phyloP scores from a whole-genome alignment of 2,329 filamentous ascomycete genomes.

The Trichoderma cornu-damae region DNA sequence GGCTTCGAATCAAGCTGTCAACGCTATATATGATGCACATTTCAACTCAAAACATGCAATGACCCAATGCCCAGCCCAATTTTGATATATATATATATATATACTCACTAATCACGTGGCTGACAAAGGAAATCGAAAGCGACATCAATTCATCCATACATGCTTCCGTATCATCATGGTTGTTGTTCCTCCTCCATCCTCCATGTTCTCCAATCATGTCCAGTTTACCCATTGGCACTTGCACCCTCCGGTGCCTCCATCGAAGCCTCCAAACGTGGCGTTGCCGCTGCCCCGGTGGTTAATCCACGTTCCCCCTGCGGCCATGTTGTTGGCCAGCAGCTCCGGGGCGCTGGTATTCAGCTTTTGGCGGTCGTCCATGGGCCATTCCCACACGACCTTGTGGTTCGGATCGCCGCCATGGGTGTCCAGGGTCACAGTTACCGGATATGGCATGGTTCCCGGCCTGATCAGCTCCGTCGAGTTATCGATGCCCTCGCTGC shows the following conservation, averaged over 20 bases:
- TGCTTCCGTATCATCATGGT: neutral
- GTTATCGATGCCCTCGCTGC: constrained; percentile 27
- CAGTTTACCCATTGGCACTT: constrained; percentile 58
- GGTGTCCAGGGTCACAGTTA: constrained; percentile 56
- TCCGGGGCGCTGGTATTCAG: constrained; percentile 41
- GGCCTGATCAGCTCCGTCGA: constrained; percentile 38
- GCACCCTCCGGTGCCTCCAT: constrained; percentile 60
- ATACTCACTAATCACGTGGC: too few relatives aligned
- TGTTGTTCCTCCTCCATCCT: neutral
- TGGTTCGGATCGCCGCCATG: constrained; percentile 51
- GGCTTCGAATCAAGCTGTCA: neutral
- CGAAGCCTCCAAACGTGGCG: constrained; percentile 51
- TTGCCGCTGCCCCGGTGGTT: constrained; percentile 46
- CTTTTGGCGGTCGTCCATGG: constrained; percentile 43
- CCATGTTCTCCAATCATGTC: too few relatives aligned
- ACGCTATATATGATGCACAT: constrained; percentile 1
- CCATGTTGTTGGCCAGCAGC: constrained; percentile 47
- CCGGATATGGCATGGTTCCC: constrained; percentile 59
- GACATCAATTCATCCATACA: neutral
- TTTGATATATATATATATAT: neutral
- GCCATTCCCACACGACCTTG: constrained; percentile 53
- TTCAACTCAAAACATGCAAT: neutral
- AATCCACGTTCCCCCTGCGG: constrained; percentile 46
- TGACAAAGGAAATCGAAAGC: neutral
- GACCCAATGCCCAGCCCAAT: neutral